phyloP scores from a whole-genome alignment of 2,329 filamentous ascomycete genomes.

The Pseudocercospora crystallina region DNA sequence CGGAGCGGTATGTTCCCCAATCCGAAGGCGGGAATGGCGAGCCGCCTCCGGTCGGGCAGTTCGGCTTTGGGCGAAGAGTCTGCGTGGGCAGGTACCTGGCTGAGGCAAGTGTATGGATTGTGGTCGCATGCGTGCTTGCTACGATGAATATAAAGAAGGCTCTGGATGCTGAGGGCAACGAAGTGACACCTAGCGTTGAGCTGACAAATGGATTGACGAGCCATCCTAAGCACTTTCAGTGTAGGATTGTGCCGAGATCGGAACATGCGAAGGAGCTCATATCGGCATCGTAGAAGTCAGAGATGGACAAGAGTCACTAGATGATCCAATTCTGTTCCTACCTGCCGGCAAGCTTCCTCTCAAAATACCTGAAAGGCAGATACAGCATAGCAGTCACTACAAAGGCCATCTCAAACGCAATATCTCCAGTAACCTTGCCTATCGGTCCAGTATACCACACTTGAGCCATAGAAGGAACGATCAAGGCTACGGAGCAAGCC shows the following conservation, averaged over 20 bases:
- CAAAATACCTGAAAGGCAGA: conserved; percentile 43
- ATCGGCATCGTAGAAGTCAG: neutral
- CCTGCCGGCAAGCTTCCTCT: conserved; percentile 33
- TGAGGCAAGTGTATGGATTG: conserved; percentile 13
- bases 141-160: conserved; percentile 12
- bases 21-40: conserved; percentile 42
- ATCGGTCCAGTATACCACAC: conserved; percentile 32
- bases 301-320: neutral
- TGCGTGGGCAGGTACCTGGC: conserved; percentile 19
- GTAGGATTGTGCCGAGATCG: conserved; percentile 10
- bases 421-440: conserved; percentile 56
- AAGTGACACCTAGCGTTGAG: conserved; percentile 10
- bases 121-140: conserved; percentile 10
- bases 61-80: conserved; percentile 18
- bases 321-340: neutral
- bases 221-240: conserved; percentile 15
- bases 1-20: conserved; percentile 44
- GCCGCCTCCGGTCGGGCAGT: conserved; percentile 43
- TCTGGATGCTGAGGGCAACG: conserved; percentile 8
- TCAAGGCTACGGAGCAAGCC: conserved; percentile 24
- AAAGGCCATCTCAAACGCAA: conserved; percentile 66
- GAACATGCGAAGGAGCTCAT: conserved; percentile 6
- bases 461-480: conserved; percentile 30
- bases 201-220: conserved; percentile 16
- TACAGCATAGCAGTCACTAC: conserved; percentile 48